Percentiles rank a stretch among this genome's conserved stretches.
phyloP scores from a whole-genome alignment of 768 basidiomycete genomes.

The Tricholoma terreum region DNA sequence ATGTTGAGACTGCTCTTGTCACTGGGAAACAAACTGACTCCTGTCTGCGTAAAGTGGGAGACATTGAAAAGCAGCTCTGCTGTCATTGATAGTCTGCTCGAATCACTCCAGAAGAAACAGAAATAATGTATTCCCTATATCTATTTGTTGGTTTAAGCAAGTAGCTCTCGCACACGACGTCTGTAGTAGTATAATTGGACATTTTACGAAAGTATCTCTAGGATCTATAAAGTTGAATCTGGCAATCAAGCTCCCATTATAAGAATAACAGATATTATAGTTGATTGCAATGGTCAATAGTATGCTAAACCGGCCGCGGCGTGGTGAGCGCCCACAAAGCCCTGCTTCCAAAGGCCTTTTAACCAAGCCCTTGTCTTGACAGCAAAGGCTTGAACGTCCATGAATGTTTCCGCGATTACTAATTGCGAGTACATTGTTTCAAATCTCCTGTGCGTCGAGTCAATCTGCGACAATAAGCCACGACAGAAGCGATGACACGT shows the following conservation, averaged over 20 bases:
- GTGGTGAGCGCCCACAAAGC: constrained; percentile 62
- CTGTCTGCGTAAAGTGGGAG: constrained; percentile 48
- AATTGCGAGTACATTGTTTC: constrained; percentile 49
- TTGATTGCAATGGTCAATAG: background rate
- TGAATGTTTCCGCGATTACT: constrained; percentile 51
- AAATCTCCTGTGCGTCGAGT: constrained; percentile 49
- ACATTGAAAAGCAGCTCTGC: constrained; percentile 40
- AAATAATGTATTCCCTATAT: background rate
- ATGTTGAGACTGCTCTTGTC: constrained; percentile 7
- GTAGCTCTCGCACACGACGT: background rate
- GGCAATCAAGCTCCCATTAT: too few species aligned
- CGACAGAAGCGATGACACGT: constrained; percentile 22
- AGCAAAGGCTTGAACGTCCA: constrained; percentile 61
- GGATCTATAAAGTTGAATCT: too few species aligned
- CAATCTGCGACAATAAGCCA: constrained; percentile 5
- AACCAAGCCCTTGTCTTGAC: constrained; percentile 62
- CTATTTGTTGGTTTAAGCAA: background rate
- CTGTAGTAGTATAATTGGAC: background rate
- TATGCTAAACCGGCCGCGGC: constrained; percentile 68
- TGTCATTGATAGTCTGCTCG: constrained; percentile 54
- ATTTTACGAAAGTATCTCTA: background rate
- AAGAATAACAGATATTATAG: constrained; percentile 5
- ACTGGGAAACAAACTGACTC: background rate
- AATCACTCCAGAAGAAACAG: constrained; percentile 30
- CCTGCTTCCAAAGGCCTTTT: constrained; percentile 55